Evolutionary conservation across 768 basidiomycete species (phyloP).

Genomic region (Boletellus emodensis): DNA sequence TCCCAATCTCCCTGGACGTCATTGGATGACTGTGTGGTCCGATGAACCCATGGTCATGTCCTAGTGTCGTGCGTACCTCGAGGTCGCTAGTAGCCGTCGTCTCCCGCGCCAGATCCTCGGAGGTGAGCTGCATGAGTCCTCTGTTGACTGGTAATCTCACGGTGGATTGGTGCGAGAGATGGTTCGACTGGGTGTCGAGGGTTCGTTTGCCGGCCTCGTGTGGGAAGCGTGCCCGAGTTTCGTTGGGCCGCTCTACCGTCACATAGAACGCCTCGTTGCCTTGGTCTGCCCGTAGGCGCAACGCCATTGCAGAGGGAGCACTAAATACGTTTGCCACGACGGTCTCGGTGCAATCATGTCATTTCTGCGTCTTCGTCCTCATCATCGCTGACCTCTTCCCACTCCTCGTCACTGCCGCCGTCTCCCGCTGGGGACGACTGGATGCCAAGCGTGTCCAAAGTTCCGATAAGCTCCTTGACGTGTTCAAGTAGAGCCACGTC

Average conservation of each 20-base stretch:
- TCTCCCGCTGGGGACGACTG: slow-evolving; percentile 51
- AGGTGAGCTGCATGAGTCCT: slow-evolving; percentile 12
- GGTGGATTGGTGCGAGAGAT: not conserved
- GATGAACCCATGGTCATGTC: not conserved
- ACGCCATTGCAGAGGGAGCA: not conserved
- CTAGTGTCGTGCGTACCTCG: slow-evolving; percentile 6
- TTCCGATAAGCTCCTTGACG: slow-evolving; percentile 64
- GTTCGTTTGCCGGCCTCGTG: not conserved
- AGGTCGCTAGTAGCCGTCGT: not conserved
- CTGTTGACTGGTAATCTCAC: not conserved
- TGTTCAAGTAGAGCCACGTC: slow-evolving; percentile 78
- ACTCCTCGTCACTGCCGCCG: slow-evolving; percentile 45
- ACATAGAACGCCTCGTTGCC: too few species aligned
- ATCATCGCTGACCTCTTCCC: slow-evolving; percentile 61
- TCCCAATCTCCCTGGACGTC: slow-evolving; percentile 31
- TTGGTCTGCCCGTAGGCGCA: too few species aligned
- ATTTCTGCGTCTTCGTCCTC: slow-evolving; percentile 55
- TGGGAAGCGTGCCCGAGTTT: too few species aligned
- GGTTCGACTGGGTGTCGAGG: not conserved
- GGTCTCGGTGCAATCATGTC: slow-evolving; percentile 29
- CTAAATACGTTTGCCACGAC: slow-evolving; percentile 11
- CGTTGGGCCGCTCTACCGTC: too few species aligned
- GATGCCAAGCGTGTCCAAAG: slow-evolving; percentile 66
- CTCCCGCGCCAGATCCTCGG: slow-evolving; percentile 1
- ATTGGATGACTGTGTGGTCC: not conserved